Percentiles rank a stretch among this genome's conserved stretches.
phyloP scores from a whole-genome alignment of 2,329 filamentous ascomycete genomes.

The Ascochyta rabiei region DNA sequence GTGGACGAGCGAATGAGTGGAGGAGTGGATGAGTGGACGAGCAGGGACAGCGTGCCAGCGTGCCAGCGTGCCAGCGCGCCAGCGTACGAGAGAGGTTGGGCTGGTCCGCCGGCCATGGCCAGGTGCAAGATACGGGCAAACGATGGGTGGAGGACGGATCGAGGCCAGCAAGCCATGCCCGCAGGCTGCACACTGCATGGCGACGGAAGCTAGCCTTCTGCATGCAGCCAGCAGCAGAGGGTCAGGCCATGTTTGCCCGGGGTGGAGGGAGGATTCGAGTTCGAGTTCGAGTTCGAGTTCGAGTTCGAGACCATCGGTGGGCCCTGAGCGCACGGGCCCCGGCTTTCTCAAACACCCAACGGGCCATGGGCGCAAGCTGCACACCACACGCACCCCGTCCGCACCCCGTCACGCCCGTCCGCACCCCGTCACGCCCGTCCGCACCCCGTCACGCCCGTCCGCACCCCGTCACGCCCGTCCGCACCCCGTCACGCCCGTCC shows the following conservation, averaged over 20 bases:
- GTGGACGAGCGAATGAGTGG: too few relatives aligned
- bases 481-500: too few relatives aligned
- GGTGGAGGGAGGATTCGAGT: slow-evolving; percentile 16
- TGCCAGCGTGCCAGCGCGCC: neutral
- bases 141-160: neutral
- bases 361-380: slow-evolving; percentile 12
- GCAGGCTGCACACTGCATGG: neutral
- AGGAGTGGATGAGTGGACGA: neutral
- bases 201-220: neutral
- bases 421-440: too few relatives aligned
- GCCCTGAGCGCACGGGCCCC: slow-evolving; percentile 7
- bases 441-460: too few relatives aligned
- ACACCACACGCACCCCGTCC: slow-evolving; percentile 11
- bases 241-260: slow-evolving; percentile 17
- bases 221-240: slow-evolving; percentile 1
- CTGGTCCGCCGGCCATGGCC: slow-evolving; percentile 3
- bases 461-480: too few relatives aligned
- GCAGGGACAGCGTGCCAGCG: neutral
- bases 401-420: too few relatives aligned
- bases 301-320: slow-evolving; percentile 14
- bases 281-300: neutral
- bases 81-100: neutral
- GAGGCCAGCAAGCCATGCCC: slow-evolving; percentile 3
- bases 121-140: neutral
- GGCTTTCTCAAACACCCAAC: slow-evolving; percentile 11